Evolutionary conservation across 176 grass and related monocot species (phyloP).

Genomic region (Phoenix roebelenii): DNA sequence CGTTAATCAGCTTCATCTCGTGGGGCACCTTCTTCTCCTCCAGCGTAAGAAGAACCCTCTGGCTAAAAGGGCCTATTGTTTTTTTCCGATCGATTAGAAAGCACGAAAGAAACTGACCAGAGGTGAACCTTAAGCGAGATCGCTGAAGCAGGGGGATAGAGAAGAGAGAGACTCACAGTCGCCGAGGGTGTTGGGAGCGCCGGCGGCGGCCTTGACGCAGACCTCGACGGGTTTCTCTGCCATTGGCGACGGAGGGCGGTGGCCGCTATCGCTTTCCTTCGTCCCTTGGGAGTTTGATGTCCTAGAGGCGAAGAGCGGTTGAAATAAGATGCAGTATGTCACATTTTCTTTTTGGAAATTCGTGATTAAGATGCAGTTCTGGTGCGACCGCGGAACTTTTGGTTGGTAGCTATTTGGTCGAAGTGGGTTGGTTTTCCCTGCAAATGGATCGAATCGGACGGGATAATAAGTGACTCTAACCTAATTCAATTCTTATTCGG

Average conservation of each 20-base stretch:
- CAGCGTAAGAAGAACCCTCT: constrained; percentile 67
- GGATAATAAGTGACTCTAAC: too few species aligned
- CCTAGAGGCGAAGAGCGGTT: too few species aligned
- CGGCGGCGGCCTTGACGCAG: constrained; percentile 59
- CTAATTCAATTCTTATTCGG: too few species aligned
- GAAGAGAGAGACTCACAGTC: constrained; percentile 41
- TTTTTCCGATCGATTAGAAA: background rate
- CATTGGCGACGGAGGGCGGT: constrained; percentile 1
- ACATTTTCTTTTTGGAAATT: too few species aligned
- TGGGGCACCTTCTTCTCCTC: constrained; percentile 89
- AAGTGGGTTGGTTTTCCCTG: too few species aligned
- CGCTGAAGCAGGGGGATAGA: background rate
- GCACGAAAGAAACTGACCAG: background rate
- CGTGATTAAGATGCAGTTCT: too few species aligned
- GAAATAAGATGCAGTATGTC: too few species aligned
- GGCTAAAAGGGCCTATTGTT: constrained; percentile 56
- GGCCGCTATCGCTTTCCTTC: too few species aligned
- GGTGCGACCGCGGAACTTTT: too few species aligned
- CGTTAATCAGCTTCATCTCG: constrained; percentile 57
- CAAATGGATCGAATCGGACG: too few species aligned
- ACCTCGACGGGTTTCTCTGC: constrained; percentile 33
- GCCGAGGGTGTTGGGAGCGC: constrained; percentile 46
- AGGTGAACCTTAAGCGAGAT: background rate
- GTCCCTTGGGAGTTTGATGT: too few species aligned
- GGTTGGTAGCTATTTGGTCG: too few species aligned